Base-by-base conservation (phyloP, 768 basidiomycete genomes). In the Kwoniella botswanensis region DNA sequence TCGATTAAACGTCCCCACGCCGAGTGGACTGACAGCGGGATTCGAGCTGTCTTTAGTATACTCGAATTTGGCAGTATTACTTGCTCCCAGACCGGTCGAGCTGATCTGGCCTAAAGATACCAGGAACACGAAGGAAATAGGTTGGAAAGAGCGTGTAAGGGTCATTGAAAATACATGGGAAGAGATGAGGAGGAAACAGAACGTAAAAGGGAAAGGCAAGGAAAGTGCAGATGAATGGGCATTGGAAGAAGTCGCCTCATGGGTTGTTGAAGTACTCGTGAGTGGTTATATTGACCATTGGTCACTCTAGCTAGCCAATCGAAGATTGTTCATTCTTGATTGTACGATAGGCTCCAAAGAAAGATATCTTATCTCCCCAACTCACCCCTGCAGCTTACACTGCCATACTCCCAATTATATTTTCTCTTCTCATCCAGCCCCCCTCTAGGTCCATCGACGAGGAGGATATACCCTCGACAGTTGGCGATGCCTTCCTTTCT, bases 401-500 rank as follows among this genome's bases (percentile, higher is more conserved):
- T 6, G 70, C 80, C 1, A 63, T 83, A 6, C 66, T 84, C 6
- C 83, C 83, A 0, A 75, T 82, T 22, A 73, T 84, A 5, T 85
- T 82, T 79, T 67, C 78, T 1, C 77, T 85, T 9, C 59, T 84
- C 85, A 86, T 75, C 74, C 84, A 72, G 78, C 74, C 78, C 0
- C 76, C 82, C 1, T 35, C 61, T 4, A 22, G 1, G 1, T 21
- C 68, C 2, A 9, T 9, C 15, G 52, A 54, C 35, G 63, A 70
- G n/a, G 62, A 63, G 15, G 68, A 72, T 44, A 74, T 71, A 55
- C 78, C 69, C 68, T 78, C 71, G 41, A 79, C 84, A 67, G 86
- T 91, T 60, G 84, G 90, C 22, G 80, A 82, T 26, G 90, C 90
- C 9, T 85, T 88, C 3, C 80, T 93, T 26, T 88, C 90, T 29